Evolutionary conservation across 208 protist species (phyloP), one percentile per base, ranked within the genome.

Genomic region (Acanthamoeba quina): DNA sequence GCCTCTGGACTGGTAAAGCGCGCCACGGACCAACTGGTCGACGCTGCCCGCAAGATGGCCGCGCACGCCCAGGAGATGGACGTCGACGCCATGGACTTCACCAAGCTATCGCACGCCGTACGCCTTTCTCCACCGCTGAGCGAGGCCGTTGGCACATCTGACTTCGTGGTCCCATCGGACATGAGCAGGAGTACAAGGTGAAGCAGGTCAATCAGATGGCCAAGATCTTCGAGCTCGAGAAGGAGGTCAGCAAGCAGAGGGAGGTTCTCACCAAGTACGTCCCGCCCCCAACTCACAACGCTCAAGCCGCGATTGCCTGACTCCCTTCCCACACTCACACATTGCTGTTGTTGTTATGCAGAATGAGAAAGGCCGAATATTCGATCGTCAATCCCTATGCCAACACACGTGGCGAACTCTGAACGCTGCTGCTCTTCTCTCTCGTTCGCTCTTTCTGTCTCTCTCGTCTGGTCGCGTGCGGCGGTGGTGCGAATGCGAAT

Each of bases 171-270:
- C 15, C 11, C 34, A 44, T 44, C 41, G 41, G 41, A 4, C 34
- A 11, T 86, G 52, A 15, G 41, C 58, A 89, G 49, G 72, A 80
- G 37, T 89, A 89, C 80, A 89, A 92, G 60, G 86, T 92, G 37
- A 47, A 68, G 62, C 56, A 76, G 66, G 49, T 92, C 44, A 92
- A 92, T n/a, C 86, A 92, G 26, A 58, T 76, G 62, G 31, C 56
- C n/a, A 92, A 76, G 86, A 92, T 92, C 37, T 54, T 92, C 34
- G 86, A 92, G 86, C 66, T 92, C 0, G 86, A 92, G 66, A 68
- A 76, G 66, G 86, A 92, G n/a, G 11, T 92, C 29, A 31, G 19
- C 62, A 92, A 92, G 66, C 86, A 92, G 66, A 31, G 49, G 24
- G 86, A 92, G 41, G 34, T 92, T 11, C 41, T 92, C 13, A 19